These are phyloP conservation scores for Postia placenta DNA, from an alignment of 768 basidiomycete species.

Conservation along the genomic window DNA sequence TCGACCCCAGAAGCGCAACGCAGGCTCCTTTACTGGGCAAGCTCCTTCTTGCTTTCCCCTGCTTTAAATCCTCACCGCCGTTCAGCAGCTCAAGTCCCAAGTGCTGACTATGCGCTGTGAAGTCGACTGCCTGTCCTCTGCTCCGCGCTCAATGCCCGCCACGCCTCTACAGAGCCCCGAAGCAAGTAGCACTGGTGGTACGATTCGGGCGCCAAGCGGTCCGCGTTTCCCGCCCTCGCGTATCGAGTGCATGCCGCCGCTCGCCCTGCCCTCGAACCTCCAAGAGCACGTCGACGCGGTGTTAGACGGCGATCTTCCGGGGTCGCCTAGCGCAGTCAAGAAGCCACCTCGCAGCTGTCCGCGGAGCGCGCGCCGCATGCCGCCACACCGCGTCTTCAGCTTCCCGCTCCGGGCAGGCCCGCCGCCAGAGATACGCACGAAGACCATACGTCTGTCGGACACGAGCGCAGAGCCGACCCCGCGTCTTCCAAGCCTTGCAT, in stretches of 20 bases:
- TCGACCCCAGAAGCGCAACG: constrained; percentile 3
- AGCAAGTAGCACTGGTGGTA: neutral
- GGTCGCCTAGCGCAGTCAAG: neutral
- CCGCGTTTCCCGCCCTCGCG: neutral
- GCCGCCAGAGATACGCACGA: neutral
- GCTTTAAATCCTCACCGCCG: neutral
- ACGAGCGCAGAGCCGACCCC: neutral
- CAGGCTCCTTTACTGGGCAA: constrained; percentile 9
- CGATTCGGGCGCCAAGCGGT: neutral
- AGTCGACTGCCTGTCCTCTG: neutral
- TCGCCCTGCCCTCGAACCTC: neutral
- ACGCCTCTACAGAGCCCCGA: neutral
- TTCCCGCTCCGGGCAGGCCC: neutral
- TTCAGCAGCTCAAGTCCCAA: neutral
- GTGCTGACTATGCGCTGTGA: neutral
- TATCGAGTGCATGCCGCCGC: neutral
- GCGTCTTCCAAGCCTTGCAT: neutral
- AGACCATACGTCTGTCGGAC: neutral
- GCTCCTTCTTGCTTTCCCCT: neutral
- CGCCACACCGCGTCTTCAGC: neutral
- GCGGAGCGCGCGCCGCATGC: neutral
- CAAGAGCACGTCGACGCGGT: neutral
- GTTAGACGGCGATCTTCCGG: neutral
- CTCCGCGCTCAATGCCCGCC: neutral
- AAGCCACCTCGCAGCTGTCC: neutral